Evolutionary conservation across 208 protist genomes (phyloP).

Genomic region (Angomonas deanei): DNA sequence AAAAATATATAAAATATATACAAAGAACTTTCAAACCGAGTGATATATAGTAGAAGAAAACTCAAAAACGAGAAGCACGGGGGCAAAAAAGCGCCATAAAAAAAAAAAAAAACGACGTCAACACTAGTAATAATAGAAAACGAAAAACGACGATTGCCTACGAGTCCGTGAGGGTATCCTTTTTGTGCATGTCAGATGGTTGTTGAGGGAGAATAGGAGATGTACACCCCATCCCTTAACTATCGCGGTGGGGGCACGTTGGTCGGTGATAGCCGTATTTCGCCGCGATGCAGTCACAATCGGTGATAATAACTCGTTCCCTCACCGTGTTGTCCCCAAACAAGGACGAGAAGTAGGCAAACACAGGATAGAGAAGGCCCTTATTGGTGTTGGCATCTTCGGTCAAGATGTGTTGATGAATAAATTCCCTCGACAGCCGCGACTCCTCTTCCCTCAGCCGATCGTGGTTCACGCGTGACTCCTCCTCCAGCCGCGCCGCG

Average conservation of each 20-base stretch:
- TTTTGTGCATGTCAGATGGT: not conserved
- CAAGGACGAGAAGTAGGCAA: not conserved
- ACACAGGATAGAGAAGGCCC: not conserved
- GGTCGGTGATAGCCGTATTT: not conserved
- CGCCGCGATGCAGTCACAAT: constrained; percentile 4
- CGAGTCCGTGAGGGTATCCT: too few relatives aligned
- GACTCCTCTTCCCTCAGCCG: not conserved
- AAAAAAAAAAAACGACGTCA: constrained; percentile 7
- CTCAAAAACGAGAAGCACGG: not conserved
- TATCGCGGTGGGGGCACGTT: not conserved
- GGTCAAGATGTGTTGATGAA: not conserved
- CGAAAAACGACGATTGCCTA: not conserved
- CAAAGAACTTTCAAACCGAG: not conserved
- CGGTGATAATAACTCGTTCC: not conserved
- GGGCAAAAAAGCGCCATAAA: constrained; percentile 1
- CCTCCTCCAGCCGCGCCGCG: not conserved
- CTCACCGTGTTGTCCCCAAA: not conserved
- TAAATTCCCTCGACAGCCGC: not conserved
- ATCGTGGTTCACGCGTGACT: not conserved
- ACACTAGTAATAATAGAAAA: constrained; percentile 7
- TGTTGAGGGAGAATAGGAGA: too few relatives aligned
- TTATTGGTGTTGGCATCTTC: not conserved
- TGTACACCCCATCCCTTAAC: too few relatives aligned
- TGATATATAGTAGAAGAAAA: not conserved
- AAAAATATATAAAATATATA: not conserved